A percentile compares a stretch with the other conserved stretches of the same genome.
These are phyloP conservation scores for Dioscorea zingiberensis DNA, from an alignment of 106 monocot species.

Conservation along the genomic window DNA sequence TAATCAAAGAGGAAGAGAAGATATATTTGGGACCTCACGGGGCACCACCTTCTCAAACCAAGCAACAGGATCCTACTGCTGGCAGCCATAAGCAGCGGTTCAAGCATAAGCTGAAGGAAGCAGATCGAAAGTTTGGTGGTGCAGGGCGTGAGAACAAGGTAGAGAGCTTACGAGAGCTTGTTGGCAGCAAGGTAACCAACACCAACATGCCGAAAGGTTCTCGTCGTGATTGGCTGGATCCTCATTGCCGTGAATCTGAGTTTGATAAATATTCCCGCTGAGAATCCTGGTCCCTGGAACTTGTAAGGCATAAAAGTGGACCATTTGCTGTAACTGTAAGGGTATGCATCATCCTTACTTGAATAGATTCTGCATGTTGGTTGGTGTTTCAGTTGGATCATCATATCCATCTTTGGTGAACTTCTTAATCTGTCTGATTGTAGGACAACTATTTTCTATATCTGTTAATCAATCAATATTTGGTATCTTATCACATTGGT, in stretches of 20 bases:
- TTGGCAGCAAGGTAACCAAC: constrained; percentile 15
- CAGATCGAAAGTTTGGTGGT: constrained; percentile 42
- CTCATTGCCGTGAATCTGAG: constrained; percentile 75
- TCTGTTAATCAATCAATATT: no score
- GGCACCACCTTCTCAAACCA: constrained; percentile 61
- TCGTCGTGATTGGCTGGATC: constrained; percentile 70
- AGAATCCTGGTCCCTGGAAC: background rate
- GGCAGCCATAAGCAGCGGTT: constrained; percentile 44
- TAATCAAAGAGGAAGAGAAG: constrained; percentile 15
- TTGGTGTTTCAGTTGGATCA: background rate
- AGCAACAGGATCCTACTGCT: constrained; percentile 37
- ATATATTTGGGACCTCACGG: constrained; percentile 93
- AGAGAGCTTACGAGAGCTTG: constrained; percentile 40
- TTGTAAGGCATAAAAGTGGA: background rate
- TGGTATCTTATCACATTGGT: no score
- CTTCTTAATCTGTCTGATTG: no score
- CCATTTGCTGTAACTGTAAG: background rate
- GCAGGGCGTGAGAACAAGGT: constrained; percentile 51
- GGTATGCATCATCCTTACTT: background rate
- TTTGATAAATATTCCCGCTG: constrained; percentile 37
- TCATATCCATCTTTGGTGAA: background rate
- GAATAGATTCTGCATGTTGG: background rate
- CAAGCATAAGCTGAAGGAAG: constrained; percentile 69
- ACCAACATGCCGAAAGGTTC: constrained; percentile 29
- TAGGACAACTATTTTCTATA: no score